Conservation (phyloP, 2,329 filamentous ascomycete species). For the Alternaria panax region DNA sequence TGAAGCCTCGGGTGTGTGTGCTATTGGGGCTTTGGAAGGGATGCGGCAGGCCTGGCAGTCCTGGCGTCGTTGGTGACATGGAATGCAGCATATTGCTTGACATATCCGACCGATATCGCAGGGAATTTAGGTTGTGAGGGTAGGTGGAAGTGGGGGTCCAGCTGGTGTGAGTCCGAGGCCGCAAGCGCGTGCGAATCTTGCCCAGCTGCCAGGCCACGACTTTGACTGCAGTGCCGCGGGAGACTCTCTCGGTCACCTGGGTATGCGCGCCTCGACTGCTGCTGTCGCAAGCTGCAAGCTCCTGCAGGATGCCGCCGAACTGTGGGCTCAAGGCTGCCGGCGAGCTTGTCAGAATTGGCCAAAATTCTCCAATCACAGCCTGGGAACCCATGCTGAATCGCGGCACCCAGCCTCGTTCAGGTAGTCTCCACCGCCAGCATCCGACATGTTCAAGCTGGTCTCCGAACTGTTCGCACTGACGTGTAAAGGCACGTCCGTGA, state of each 20-base stretch:
- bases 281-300: conserved; percentile 20
- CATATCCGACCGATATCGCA: conserved; percentile 28
- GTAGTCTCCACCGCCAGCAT: conserved; percentile 7
- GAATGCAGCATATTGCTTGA: conserved; percentile 26
- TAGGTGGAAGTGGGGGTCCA: conserved; percentile 20
- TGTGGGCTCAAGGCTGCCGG: conserved; percentile 12
- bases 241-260: not conserved
- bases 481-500: not conserved
- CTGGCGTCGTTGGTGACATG: conserved; percentile 45
- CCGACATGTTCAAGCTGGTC: not conserved
- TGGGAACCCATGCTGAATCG: conserved; percentile 6
- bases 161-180: conserved; percentile 16
- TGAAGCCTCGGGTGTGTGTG: conserved; percentile 43
- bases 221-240: conserved; percentile 10
- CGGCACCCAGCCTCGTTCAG: conserved; percentile 11
- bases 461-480: not conserved
- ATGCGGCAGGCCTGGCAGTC: conserved; percentile 33
- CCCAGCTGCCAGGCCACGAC: conserved; percentile 9
- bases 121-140: conserved; percentile 17
- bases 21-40: conserved; percentile 42
- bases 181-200: conserved; percentile 12
- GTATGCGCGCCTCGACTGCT: conserved; percentile 12
- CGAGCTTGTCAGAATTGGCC: conserved; percentile 8
- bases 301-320: conserved; percentile 26
- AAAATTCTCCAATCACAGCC: conserved; percentile 16